These are phyloP conservation scores for Mycena haematopus DNA, from an alignment of 768 basidiomycete genomes.

Conservation along the genomic window DNA sequence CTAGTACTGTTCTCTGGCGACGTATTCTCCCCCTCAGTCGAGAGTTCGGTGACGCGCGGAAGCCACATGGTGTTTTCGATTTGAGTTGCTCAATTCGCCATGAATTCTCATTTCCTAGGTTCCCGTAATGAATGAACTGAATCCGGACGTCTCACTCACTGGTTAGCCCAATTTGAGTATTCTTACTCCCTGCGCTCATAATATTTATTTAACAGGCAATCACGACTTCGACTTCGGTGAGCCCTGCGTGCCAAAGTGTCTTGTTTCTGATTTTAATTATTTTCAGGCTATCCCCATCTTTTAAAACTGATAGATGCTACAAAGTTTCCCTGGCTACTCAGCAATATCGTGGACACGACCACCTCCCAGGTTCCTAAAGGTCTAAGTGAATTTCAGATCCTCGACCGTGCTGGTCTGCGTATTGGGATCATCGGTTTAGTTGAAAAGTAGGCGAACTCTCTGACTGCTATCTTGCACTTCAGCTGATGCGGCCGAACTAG, in stretches of 20 bases:
- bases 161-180: conserved; percentile 54
- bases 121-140: conserved; percentile 82
- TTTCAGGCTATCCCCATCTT: conserved; percentile 66
- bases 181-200: neutral
- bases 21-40: conserved; percentile 85
- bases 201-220: conserved; percentile 73
- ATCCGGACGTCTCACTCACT: conserved; percentile 79
- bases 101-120: conserved; percentile 56
- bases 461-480: neutral
- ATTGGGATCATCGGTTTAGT: conserved; percentile 88
- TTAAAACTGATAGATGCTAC: conserved; percentile 74
- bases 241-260: conserved; percentile 1
- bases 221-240: conserved; percentile 92
- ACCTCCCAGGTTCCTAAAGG: conserved; percentile 68
- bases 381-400: conserved; percentile 64
- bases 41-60: conserved; percentile 87
- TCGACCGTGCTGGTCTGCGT: conserved; percentile 73
- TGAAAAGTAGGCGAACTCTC: conserved; percentile 62
- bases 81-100: neutral
- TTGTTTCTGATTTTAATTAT: neutral
- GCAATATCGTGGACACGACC: conserved; percentile 79
- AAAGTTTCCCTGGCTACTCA: conserved; percentile 87
- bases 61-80: conserved; percentile 80
- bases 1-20: conserved; percentile 89
- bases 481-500: conserved; percentile 43